Evolutionary conservation across 2,329 filamentous ascomycete species (phyloP).

Genomic region (Stagonosporopsis chrysanthemi): DNA sequence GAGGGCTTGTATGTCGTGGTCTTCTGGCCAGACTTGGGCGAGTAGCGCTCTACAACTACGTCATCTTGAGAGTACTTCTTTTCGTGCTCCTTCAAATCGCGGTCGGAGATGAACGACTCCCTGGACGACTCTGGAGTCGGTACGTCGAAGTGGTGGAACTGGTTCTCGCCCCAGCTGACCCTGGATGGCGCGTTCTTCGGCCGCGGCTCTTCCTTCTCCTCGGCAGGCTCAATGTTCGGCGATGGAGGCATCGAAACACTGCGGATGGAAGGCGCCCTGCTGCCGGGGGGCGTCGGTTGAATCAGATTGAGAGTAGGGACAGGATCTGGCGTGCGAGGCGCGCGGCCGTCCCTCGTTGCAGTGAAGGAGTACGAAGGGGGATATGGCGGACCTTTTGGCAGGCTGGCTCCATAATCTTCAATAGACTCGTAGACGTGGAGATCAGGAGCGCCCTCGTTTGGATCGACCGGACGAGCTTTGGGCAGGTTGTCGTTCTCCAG

Average conservation of each 20-base stretch:
- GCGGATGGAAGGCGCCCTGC: conserved; percentile 50
- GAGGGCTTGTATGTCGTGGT: conserved; percentile 40
- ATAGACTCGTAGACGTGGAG: conserved; percentile 54
- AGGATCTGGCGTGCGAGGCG: conserved; percentile 47
- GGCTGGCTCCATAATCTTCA: conserved; percentile 44
- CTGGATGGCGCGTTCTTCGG: conserved; percentile 42
- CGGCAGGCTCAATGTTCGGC: conserved; percentile 41
- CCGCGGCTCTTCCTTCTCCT: conserved; percentile 33
- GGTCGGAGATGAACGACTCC: conserved; percentile 47
- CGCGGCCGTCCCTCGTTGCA: conserved; percentile 52
- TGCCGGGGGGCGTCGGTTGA: conserved; percentile 65
- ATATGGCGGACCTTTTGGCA: conserved; percentile 45
- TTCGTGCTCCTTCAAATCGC: conserved; percentile 34
- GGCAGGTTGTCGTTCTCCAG: conserved; percentile 48
- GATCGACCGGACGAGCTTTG: conserved; percentile 46
- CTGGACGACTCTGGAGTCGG: conserved; percentile 54
- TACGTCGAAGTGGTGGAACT: conserved; percentile 57
- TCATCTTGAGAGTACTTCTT: conserved; percentile 44
- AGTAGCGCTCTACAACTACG: conserved; percentile 51
- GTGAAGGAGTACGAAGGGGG: conserved; percentile 49
- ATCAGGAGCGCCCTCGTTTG: conserved; percentile 55
- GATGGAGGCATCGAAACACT: conserved; percentile 47
- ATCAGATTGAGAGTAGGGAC: conserved; percentile 65
- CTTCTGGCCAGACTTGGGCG: conserved; percentile 39
- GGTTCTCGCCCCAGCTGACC: conserved; percentile 58